These are phyloP conservation scores for Sphagnum tenellum DNA, from an alignment of 225 moss, liverwort and hornwort species.

Conservation along the genomic window DNA sequence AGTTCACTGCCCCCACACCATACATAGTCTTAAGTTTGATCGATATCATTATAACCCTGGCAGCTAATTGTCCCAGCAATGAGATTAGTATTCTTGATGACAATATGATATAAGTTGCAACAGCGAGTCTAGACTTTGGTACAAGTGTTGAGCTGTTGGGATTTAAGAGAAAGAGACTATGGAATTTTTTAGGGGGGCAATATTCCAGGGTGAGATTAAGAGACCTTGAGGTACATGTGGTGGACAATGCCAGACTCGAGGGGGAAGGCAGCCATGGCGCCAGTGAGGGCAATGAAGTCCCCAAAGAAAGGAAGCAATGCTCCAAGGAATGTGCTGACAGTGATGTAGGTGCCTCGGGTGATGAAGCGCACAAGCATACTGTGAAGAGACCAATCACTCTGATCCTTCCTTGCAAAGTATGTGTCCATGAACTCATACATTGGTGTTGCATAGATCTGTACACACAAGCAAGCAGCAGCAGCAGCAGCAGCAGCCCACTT, in stretches of 20 bases:
- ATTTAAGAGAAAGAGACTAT: too few species aligned
- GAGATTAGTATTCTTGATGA: too few species aligned
- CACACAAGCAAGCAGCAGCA: neutral
- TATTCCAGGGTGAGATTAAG: too few species aligned
- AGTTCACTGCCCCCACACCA: too few species aligned
- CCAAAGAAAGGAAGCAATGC: conserved; percentile 37
- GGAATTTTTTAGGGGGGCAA: too few species aligned
- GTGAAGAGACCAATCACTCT: conserved; percentile 23
- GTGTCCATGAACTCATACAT: conserved; percentile 45
- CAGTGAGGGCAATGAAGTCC: conserved; percentile 36
- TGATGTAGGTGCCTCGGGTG: conserved; percentile 18
- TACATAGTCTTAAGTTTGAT: too few species aligned
- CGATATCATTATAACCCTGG: too few species aligned
- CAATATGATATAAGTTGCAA: too few species aligned
- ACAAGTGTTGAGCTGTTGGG: too few species aligned
- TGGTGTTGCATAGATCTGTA: conserved; percentile 29
- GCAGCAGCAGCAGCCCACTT: neutral
- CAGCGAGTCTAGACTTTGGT: too few species aligned
- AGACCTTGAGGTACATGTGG: conserved; percentile 48
- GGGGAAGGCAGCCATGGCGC: conserved; percentile 28
- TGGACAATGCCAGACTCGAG: conserved; percentile 28
- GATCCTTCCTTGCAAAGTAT: conserved; percentile 6
- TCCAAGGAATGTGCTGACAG: conserved; percentile 28
- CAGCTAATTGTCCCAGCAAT: too few species aligned
- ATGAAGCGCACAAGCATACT: conserved; percentile 20